Percentiles rank a stretch among this genome's conserved stretches.
phyloP scores from a whole-genome alignment of 257 asterid genomes.

The Solanum commersonii region DNA sequence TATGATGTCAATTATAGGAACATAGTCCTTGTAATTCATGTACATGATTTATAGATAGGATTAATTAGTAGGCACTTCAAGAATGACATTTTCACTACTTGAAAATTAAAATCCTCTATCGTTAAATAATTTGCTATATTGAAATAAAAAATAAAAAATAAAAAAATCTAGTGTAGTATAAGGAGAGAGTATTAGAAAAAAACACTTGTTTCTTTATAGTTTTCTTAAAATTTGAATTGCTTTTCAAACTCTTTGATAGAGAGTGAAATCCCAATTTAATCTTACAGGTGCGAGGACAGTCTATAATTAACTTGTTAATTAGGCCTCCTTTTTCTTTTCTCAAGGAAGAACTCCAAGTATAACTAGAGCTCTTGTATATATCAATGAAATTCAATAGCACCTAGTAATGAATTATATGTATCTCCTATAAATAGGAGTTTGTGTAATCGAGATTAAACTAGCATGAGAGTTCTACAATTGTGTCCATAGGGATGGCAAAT shows the following conservation, averaged over 20 bases:
- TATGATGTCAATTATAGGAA: background rate
- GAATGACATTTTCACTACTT: background rate
- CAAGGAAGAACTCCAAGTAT: too few species aligned
- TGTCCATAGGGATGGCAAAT: too few species aligned
- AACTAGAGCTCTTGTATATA: too few species aligned
- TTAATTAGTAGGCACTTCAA: background rate
- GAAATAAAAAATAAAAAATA: too few species aligned
- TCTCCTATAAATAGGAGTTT: too few species aligned
- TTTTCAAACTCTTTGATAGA: background rate
- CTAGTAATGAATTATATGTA: too few species aligned
- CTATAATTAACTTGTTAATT: background rate
- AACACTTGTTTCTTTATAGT: background rate
- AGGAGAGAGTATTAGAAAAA: background rate
- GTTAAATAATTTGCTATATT: background rate
- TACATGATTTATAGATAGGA: background rate
- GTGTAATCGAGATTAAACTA: too few species aligned
- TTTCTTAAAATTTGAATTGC: too few species aligned
- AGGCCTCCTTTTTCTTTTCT: too few species aligned
- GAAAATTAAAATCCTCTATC: background rate
- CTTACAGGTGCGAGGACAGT: background rate
- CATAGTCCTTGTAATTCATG: background rate
- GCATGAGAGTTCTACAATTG: too few species aligned
- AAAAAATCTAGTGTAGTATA: background rate
- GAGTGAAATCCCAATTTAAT: too few species aligned
- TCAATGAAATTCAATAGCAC: too few species aligned